Conservation (phyloP, 164 flowering plant species). For the Nymphaea colorata region DNA sequence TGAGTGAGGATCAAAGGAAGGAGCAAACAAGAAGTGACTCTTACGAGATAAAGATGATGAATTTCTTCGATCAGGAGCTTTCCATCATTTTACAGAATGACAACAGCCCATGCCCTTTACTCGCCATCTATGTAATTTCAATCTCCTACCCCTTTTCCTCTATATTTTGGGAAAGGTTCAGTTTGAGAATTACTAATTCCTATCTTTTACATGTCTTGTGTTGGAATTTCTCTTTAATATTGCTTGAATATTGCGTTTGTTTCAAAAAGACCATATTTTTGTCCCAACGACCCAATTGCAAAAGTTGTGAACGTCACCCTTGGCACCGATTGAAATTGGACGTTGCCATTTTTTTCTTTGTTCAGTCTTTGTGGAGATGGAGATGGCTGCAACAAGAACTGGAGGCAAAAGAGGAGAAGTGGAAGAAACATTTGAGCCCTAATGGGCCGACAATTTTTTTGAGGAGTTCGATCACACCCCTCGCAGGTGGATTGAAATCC, state of each 20-base stretch:
- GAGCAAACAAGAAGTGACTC: conserved; percentile 30
- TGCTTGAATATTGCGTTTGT: background rate
- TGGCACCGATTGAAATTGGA: too few species aligned
- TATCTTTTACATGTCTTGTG: background rate
- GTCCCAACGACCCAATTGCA: background rate
- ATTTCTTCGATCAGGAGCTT: conserved; percentile 58
- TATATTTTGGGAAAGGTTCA: background rate
- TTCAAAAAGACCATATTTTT: background rate
- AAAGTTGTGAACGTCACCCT: too few species aligned
- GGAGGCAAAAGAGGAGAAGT: too few species aligned
- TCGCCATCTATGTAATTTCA: conserved; percentile 62
- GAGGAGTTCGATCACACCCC: too few species aligned
- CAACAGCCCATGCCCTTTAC: conserved; percentile 98
- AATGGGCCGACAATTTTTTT: too few species aligned
- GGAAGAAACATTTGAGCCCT: too few species aligned
- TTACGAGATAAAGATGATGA: conserved; percentile 63
- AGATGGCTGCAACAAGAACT: too few species aligned
- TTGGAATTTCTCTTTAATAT: too few species aligned
- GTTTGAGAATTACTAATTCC: background rate
- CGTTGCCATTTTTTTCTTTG: too few species aligned
- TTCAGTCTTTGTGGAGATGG: too few species aligned
- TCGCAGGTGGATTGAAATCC: too few species aligned
- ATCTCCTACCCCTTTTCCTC: background rate
- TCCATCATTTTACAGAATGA: conserved; percentile 91
- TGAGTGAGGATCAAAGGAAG: conserved; percentile 16